Evolutionary conservation across 257 asterid genomes (phyloP).

Genomic region (Coffea canephora): DNA sequence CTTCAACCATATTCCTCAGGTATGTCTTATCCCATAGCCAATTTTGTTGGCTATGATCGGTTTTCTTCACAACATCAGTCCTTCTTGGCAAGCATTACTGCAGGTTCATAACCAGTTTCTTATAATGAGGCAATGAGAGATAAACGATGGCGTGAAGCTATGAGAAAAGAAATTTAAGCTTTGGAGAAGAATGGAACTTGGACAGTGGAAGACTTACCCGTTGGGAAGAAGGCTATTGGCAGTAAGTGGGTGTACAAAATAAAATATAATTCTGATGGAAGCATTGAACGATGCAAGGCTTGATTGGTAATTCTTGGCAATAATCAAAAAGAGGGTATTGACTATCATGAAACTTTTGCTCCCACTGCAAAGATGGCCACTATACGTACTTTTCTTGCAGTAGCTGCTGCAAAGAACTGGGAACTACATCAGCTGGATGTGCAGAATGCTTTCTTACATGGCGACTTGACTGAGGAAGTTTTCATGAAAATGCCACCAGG

Average conservation of each 20-base stretch:
- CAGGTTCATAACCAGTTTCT: too few species aligned
- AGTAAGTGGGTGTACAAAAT: neutral
- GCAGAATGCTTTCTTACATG: neutral
- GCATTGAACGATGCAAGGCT: neutral
- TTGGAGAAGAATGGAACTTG: neutral
- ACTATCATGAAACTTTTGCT: neutral
- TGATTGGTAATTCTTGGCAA: neutral
- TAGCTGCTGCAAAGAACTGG: neutral
- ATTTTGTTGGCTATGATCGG: too few species aligned
- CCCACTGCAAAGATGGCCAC: neutral
- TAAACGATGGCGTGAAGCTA: neutral
- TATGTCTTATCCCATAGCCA: too few species aligned
- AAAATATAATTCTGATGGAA: neutral
- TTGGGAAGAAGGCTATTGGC: neutral
- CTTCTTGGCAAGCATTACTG: too few species aligned
- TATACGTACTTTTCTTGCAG: neutral
- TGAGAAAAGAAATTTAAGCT: neutral
- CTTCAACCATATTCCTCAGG: too few species aligned
- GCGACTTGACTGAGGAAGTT: neutral
- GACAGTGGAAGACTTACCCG: neutral
- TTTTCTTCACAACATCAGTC: too few species aligned
- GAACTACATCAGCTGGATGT: neutral
- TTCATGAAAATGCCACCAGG: neutral
- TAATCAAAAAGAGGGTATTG: neutral
- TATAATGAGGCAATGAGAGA: too few species aligned